Conservation (phyloP, 306 rosid genomes). For the Phaseolus lunatus region DNA sequence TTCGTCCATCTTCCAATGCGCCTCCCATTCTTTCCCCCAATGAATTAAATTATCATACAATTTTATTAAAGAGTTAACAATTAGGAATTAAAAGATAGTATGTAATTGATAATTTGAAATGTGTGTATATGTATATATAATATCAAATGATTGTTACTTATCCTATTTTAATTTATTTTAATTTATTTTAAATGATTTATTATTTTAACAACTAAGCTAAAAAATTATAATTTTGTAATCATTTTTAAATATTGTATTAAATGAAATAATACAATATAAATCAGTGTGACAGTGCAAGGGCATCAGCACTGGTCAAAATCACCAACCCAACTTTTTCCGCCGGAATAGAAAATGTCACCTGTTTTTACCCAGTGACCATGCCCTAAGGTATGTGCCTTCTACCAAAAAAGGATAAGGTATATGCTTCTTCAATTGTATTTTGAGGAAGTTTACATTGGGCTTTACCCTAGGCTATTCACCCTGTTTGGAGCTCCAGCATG, state of each 20-base stretch:
- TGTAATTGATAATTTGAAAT: too few species aligned
- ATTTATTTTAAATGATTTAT: neutral
- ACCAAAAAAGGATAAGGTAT: neutral
- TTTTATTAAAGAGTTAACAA: too few species aligned
- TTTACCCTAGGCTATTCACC: too few species aligned
- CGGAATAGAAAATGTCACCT: slow-evolving; percentile 16
- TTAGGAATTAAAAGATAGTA: neutral
- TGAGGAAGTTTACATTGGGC: neutral
- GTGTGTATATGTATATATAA: too few species aligned
- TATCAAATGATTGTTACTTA: neutral
- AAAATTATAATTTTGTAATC: neutral
- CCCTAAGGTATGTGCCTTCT: neutral
- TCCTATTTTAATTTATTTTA: too few species aligned
- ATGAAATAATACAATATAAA: neutral
- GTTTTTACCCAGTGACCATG: slow-evolving; percentile 2
- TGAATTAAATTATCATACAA: too few species aligned
- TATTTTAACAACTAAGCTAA: neutral
- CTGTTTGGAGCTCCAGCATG: slow-evolving; percentile 36
- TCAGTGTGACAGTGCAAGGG: neutral
- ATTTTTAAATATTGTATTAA: neutral
- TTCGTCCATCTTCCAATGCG: neutral
- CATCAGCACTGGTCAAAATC: neutral
- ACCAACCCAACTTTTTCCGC: neutral
- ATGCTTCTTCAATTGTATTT: slow-evolving; percentile 7
- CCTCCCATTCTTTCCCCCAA: too few species aligned